These are phyloP conservation scores for Acanthamoeba quina DNA, from an alignment of 208 protist genomes.

Conservation along the genomic window DNA sequence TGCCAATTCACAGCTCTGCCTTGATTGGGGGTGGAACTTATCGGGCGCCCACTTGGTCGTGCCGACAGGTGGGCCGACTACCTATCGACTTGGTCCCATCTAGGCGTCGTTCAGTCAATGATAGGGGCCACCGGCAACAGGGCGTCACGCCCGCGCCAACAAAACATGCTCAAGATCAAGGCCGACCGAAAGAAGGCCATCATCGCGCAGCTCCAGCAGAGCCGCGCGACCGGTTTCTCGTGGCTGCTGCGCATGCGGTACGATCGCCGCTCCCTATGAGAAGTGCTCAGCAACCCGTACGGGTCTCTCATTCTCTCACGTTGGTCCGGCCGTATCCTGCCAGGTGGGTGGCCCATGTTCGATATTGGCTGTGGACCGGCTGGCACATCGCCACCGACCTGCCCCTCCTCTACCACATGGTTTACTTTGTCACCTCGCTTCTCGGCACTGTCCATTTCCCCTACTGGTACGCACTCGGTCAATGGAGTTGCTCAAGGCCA, in stretches of 20 bases:
- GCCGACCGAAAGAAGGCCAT: constrained; percentile 62
- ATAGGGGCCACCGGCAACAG: not conserved
- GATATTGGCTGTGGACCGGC: constrained; percentile 50
- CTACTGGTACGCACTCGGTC: constrained; percentile 43
- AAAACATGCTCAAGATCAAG: constrained; percentile 71
- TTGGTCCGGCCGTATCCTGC: not conserved
- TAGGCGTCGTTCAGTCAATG: not conserved
- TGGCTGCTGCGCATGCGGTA: constrained; percentile 34
- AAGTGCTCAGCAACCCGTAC: not conserved
- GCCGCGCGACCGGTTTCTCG: not conserved
- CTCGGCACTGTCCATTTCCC: constrained; percentile 66
- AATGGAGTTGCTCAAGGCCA: not conserved
- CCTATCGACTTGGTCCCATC: constrained; percentile 46
- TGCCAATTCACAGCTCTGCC: not conserved
- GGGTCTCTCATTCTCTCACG: not conserved
- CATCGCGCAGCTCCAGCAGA: constrained; percentile 40
- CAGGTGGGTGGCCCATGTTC: constrained; percentile 43
- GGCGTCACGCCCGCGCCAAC: not conserved
- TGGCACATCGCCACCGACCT: constrained; percentile 46
- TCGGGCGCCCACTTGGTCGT: not conserved
- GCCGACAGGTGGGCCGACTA: constrained; percentile 48
- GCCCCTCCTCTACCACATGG: constrained; percentile 19
- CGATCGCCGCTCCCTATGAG: not conserved
- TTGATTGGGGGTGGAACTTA: not conserved
- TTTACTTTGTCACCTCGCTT: constrained; percentile 50